Evolutionary conservation across 495 filamentous ascomycete species (phyloP).

Genomic region (Penicillium verhagenii): DNA sequence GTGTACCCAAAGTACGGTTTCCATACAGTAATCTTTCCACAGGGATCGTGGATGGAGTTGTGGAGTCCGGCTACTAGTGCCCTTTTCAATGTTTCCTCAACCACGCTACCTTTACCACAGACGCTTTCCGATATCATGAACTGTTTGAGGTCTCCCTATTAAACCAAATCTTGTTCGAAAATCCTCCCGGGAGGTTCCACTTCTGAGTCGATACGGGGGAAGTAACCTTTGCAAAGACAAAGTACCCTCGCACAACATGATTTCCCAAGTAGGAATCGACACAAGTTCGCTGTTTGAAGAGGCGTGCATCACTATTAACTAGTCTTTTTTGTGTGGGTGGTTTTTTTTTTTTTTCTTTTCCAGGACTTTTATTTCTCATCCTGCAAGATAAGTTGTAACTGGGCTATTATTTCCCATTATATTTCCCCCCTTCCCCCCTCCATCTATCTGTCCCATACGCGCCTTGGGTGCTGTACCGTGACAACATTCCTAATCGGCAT

Average conservation of each 20-base stretch:
- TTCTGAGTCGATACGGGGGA: not conserved
- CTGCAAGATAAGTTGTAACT: not conserved
- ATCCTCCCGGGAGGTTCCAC: not conserved
- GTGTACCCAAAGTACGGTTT: slow-evolving; percentile 1
- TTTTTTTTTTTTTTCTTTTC: not conserved
- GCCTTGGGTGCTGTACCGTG: slow-evolving; percentile 13
- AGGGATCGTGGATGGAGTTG: slow-evolving; percentile 22
- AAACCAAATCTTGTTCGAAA: not conserved
- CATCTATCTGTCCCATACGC: slow-evolving; percentile 3
- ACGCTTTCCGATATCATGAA: slow-evolving; percentile 14
- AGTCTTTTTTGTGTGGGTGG: no score
- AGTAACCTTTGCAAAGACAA: not conserved
- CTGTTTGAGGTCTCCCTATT: not conserved
- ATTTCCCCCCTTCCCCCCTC: not conserved
- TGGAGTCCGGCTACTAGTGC: slow-evolving; percentile 20
- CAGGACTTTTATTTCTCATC: no score
- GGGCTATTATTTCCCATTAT: slow-evolving; percentile 2
- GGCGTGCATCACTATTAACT: slow-evolving; percentile 3
- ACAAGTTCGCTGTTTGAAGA: slow-evolving; percentile 5
- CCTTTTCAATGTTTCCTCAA: slow-evolving; percentile 13
- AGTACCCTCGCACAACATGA: slow-evolving; percentile 18
- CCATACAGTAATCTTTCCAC: slow-evolving; percentile 12
- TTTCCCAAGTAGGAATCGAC: slow-evolving; percentile 2
- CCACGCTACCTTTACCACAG: slow-evolving; percentile 22
- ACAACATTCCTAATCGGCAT: slow-evolving; percentile 24